Base-by-base conservation (phyloP, 768 basidiomycete genomes). In the Xerocomus potaroensis region DNA sequence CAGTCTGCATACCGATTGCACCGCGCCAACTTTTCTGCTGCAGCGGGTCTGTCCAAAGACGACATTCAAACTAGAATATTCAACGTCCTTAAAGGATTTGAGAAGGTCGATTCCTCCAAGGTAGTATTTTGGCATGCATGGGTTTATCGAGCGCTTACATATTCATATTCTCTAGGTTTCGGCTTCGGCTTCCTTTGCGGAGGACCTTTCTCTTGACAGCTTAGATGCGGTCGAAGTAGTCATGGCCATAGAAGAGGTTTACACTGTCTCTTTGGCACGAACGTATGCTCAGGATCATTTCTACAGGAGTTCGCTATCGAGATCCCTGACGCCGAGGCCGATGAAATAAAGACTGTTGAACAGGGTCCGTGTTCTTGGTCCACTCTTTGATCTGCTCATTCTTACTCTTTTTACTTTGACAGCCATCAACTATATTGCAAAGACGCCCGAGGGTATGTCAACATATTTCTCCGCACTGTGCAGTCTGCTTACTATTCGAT, bases 221-320 rank as follows among this genome's bases (percentile, higher is more conserved):
- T 73, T 99, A 64, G 96, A 99, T 67, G 80, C 93, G 16, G 94
- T 99, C 16, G 96, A 99, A 68, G 93, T 97, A 22, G 90, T 98
- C 59, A 96, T 99, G 93, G 92, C 95, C 32, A 86, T 99, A 56
- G 96, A 99, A 72, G 96, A 93, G 80, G 86, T 82, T 56, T 42
- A 53, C 21, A 19, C 30, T 16, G 41, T 46, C 33, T 46, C 34
- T 31, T 23, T 27, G 46, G n/a, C 18, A 37, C 45, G 34, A 16
- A 45, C 32, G 32, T 49, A 45, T 15, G 31, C 42, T 45, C 43
- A 18, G 46, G 7, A 3, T 30, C 14, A 5, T 15, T 35, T 26
- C 45, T 15, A 29, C 58, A 98, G 91, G 96, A 98, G 62, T 99
- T 99, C 66, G 77, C 80, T 23, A 94, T 99, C 64, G 96, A 98